phyloP scores from a whole-genome alignment of 2,329 filamentous ascomycete species.

The Aspergillus puulaauensis region DNA sequence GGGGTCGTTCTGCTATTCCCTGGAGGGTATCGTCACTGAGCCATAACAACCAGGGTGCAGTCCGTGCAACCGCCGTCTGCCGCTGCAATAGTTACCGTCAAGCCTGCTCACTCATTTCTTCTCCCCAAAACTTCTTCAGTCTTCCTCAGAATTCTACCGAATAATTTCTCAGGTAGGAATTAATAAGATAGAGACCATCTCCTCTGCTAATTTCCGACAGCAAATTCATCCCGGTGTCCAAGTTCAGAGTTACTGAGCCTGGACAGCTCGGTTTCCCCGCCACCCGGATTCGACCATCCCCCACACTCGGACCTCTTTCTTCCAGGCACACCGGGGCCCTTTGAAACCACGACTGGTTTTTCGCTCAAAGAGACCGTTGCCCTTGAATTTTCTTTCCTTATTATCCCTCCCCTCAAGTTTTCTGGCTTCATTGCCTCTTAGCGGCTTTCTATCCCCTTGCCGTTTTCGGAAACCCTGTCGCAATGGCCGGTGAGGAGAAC shows the following conservation, averaged over 20 bases:
- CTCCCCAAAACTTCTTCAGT: background rate
- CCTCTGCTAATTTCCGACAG: background rate
- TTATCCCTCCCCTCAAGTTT: background rate
- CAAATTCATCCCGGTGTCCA: background rate
- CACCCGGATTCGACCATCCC: constrained; percentile 11
- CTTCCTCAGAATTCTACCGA: background rate
- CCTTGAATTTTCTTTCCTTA: background rate
- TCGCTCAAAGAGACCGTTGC: background rate
- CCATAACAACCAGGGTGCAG: background rate
- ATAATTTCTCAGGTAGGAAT: background rate
- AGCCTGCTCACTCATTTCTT: background rate
- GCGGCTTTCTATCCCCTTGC: background rate
- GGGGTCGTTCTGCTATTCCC: constrained; percentile 10
- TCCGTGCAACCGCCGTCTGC: constrained; percentile 10
- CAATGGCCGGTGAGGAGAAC: constrained; percentile 53
- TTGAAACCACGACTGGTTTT: background rate
- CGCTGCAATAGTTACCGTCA: background rate
- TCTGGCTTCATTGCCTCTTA: background rate
- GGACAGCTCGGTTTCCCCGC: constrained; percentile 3
- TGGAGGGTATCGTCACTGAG: constrained; percentile 2
- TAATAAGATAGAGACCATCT: background rate
- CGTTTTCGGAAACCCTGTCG: background rate
- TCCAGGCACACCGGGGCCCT: background rate
- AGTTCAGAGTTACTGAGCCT: background rate
- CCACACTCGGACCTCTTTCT: background rate